phyloP scores from a whole-genome alignment of 1,139 yeast species.

The Kodamaea ohmeri region DNA sequence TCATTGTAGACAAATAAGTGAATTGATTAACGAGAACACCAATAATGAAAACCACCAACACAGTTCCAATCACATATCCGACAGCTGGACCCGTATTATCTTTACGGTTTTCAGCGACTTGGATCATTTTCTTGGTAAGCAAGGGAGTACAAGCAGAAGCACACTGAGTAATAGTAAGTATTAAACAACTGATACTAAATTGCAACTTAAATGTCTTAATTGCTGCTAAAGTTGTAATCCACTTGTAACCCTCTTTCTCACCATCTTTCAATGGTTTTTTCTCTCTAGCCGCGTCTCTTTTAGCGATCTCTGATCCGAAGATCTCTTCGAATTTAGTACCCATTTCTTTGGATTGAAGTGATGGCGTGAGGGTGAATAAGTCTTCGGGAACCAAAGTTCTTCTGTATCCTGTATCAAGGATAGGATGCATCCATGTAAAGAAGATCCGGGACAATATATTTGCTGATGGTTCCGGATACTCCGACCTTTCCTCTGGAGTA shows the following conservation, averaged over 20 bases:
- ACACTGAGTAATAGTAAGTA: slow-evolving; percentile 19
- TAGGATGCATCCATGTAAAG: slow-evolving; percentile 51
- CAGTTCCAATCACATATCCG: slow-evolving; percentile 27
- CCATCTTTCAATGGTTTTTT: slow-evolving; percentile 23
- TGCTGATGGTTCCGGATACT: slow-evolving; percentile 32
- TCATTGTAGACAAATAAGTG: slow-evolving; percentile 55
- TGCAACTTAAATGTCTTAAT: slow-evolving; percentile 29
- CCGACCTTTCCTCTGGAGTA: slow-evolving; percentile 45
- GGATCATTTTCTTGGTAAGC: slow-evolving; percentile 41
- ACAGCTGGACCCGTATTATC: slow-evolving; percentile 30
- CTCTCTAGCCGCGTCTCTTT: slow-evolving; percentile 24
- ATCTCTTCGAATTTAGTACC: slow-evolving; percentile 27
- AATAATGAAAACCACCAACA: slow-evolving; percentile 22
- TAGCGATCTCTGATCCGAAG: slow-evolving; percentile 24
- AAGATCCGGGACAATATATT: slow-evolving; percentile 38
- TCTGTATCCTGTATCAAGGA: slow-evolving; percentile 48
- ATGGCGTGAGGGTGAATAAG: slow-evolving; percentile 28
- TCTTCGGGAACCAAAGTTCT: slow-evolving; percentile 49
- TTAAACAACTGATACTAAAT: slow-evolving; percentile 21
- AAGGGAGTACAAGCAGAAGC: slow-evolving; percentile 25
- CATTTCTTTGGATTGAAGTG: slow-evolving; percentile 35
- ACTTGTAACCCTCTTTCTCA: slow-evolving; percentile 12
- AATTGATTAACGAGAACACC: slow-evolving; percentile 61
- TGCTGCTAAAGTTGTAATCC: slow-evolving; percentile 20
- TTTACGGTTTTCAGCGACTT: slow-evolving; percentile 36